These are phyloP conservation scores for Alternaria sp. DNA, from an alignment of 2,329 filamentous ascomycete species.

Conservation along the genomic window DNA sequence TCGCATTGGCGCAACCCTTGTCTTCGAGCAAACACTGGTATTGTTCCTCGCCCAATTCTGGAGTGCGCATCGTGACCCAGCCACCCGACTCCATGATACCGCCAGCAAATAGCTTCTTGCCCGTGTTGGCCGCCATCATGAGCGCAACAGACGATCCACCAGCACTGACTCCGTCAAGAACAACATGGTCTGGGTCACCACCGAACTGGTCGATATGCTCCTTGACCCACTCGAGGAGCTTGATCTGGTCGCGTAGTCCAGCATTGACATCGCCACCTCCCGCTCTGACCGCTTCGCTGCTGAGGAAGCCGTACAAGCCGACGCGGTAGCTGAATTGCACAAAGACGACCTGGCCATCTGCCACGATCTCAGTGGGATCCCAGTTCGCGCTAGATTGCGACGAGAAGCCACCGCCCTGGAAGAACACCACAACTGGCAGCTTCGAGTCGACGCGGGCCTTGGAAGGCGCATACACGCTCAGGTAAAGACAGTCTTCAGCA, in stretches of 20 bases:
- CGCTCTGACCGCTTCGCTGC: conserved; percentile 61
- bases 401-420: conserved; percentile 60
- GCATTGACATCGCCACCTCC: conserved; percentile 67
- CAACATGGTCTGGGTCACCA: conserved; percentile 72
- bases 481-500: conserved; percentile 74
- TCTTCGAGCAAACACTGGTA: conserved; percentile 61
- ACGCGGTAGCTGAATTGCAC: conserved; percentile 81
- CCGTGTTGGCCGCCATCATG: conserved; percentile 52
- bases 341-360: conserved; percentile 68
- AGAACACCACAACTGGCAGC: conserved; percentile 70
- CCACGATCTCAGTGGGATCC: conserved; percentile 70
- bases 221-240: conserved; percentile 74
- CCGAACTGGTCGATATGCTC: conserved; percentile 72
- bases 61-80: conserved; percentile 59
- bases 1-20: conserved; percentile 55
- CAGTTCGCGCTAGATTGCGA: conserved; percentile 59
- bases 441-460: conserved; percentile 59
- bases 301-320: conserved; percentile 76
- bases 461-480: conserved; percentile 70
- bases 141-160: conserved; percentile 59
- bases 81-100: conserved; percentile 64
- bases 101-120: conserved; percentile 59
- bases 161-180: conserved; percentile 73
- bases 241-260: conserved; percentile 74
- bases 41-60: conserved; percentile 59